phyloP scores from a whole-genome alignment of 2,329 filamentous ascomycete genomes.

The Cordyceps pruinosa region DNA sequence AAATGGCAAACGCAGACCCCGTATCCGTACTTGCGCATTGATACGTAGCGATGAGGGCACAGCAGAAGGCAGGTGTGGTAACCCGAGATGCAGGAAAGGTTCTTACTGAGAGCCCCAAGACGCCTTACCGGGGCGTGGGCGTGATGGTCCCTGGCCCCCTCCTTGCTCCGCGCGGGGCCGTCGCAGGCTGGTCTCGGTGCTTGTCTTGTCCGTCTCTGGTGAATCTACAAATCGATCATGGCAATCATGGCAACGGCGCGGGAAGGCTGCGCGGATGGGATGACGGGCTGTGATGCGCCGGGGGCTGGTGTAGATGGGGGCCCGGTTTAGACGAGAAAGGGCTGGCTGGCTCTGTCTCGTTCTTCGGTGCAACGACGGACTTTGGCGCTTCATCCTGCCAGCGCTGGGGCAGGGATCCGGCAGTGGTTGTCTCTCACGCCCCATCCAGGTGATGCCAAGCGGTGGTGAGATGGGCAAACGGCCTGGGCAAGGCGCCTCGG shows the following conservation, averaged over 20 bases:
- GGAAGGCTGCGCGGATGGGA: not conserved
- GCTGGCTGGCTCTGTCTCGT: too few relatives aligned
- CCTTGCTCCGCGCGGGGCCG: not conserved
- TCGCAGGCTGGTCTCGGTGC: too few relatives aligned
- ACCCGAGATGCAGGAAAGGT: too few relatives aligned
- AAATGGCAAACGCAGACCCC: too few relatives aligned
- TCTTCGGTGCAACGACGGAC: too few relatives aligned
- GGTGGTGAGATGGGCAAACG: too few relatives aligned
- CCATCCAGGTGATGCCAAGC: too few relatives aligned
- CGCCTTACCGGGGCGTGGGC: not conserved
- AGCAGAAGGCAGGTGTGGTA: too few relatives aligned
- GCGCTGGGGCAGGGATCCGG: not conserved
- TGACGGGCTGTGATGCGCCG: not conserved
- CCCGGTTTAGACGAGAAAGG: not conserved
- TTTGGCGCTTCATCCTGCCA: conserved; percentile 6
- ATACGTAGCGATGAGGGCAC: too few relatives aligned
- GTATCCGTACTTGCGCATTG: too few relatives aligned
- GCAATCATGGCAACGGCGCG: not conserved
- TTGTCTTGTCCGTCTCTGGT: not conserved
- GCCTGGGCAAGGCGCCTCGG: too few relatives aligned
- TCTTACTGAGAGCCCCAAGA: not conserved
- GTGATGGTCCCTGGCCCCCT: not conserved
- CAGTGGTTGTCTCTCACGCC: not conserved
- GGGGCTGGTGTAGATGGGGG: not conserved
- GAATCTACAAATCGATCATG: not conserved